Base-by-base conservation (phyloP, 257 asterid genomes). In the Phtheirospermum japonicum region DNA sequence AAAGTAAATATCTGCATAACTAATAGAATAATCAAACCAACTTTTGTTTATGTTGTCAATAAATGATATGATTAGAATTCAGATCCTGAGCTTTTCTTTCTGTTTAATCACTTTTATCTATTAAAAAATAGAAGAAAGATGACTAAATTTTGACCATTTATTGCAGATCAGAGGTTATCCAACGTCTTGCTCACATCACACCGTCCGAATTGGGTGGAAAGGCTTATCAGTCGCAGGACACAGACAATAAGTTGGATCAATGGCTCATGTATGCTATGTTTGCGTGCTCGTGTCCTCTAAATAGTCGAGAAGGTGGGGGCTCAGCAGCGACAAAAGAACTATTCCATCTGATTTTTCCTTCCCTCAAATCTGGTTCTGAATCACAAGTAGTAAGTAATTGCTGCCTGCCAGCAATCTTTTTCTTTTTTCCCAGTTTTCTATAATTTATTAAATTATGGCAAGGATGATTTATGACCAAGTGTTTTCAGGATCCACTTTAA, bases 191-290 rank as follows among this genome's bases (percentile, higher is more conserved):
- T 74, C 88, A 87, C 64, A 83, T 89, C 63, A 93, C 99, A 36
- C 94, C 99, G 7, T 69, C 82, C 7, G 99, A 93, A 75, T 79
- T 93, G 88, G 99, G 99, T 62, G 99, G 99, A 54, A 93, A 87
- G 84, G 95, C 94, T 59, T 82, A 93, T 73, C 96, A 85, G 74
- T 85, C 94, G 0, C 99, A 89, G 78, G 99, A 93, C 66, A 72
- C 96, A 57, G 99, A 93, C 75, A 89, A 76, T 81, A 93, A 89
- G 83, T 86, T 93, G 67, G 99, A 93, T 65, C 97, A 93, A 56
- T 93, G 99, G 99, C 84, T 93, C 62, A 89, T 89, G 94, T 93
- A 93, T 82, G 87, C 99, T 63, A 89, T 93, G 95, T 89, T 89
- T 65, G 96, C 96, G 11, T 87, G 97, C 67, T 93, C 99, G 5